Evolutionary conservation across 2,329 filamentous ascomycete genomes (phyloP), one percentile per base, ranked within the genome.

Genomic region (Rhynchosporium secalis): DNA sequence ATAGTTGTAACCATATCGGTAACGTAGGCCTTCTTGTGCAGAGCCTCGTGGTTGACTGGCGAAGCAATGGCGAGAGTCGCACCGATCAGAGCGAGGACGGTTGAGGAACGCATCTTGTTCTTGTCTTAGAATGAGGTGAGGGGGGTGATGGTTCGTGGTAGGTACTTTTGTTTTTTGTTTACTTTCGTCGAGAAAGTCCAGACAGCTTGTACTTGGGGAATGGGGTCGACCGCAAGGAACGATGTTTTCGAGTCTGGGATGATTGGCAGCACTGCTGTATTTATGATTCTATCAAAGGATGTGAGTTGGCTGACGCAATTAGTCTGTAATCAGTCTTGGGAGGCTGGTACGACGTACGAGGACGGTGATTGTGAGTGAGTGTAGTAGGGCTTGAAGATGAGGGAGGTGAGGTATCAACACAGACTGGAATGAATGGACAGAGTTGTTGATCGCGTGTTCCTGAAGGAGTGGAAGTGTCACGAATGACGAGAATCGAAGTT

Each of bases 51-150:
- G 59, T 71, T 66, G 46, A 76, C 45, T 29, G 76, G 76, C 33
- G 65, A 71, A 54, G 74, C 74, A 55, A 74, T 56, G 62, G 72
- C 76, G 62, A 77, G 63, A 51, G 70, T 68, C 56, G 75, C 76
- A 60, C 71, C 69, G 66, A 75, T 66, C 56, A 74, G 70, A 47
- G 71, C 70, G 67, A 78, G 57, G 48, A 77, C 58, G 59, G 73
- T 71, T 40, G 77, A 77, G 58, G 72, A 75, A 73, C 73, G 77
- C 77, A 79, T 79, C 61, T 74, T 77, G 73, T 20, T 20, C 20
- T 20, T 20, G 67, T 52, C 60, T 31, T 66, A 62, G 47, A 46
- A 38, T 48, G 56, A 48, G 26, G 38, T 38, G 55, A 51, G 40
- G 20, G 47, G 56, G 26, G 46, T 4, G 48, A 62, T 28, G 36